Conservation (phyloP, 2,329 filamentous ascomycete species). For the Septoria linicola region DNA sequence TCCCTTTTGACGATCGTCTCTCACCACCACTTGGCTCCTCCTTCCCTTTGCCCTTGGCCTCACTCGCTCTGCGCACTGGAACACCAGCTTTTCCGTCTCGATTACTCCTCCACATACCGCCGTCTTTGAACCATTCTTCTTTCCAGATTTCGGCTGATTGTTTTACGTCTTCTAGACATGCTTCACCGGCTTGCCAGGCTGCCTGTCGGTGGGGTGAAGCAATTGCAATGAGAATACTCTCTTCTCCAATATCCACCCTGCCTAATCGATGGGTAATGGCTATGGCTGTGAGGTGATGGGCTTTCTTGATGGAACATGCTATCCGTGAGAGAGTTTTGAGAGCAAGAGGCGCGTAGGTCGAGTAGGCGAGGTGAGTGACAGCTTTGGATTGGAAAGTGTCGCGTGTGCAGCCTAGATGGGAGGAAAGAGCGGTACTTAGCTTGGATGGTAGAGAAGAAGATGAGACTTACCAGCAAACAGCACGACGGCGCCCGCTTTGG, state of each 20-base stretch:
- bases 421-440: constrained; percentile 5
- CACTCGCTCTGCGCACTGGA: constrained; percentile 25
- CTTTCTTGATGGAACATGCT: constrained; percentile 55
- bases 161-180: constrained; percentile 85
- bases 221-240: constrained; percentile 87
- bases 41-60: constrained; percentile 1
- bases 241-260: constrained; percentile 82
- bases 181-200: constrained; percentile 85
- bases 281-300: constrained; percentile 69
- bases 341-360: constrained; percentile 69
- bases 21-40: too few relatives aligned
- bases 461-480: constrained; percentile 64
- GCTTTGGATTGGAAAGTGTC: constrained; percentile 69
- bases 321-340: constrained; percentile 68
- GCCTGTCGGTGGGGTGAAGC: constrained; percentile 78
- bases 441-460: neutral
- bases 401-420: constrained; percentile 53
- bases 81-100: constrained; percentile 65
- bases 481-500: constrained; percentile 72
- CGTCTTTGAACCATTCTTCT: constrained; percentile 80
- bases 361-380: constrained; percentile 74
- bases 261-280: constrained; percentile 83
- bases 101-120: constrained; percentile 82
- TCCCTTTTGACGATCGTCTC: neutral
- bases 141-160: constrained; percentile 93